Evolutionary conservation across 192 early-diverging fungal genomes (phyloP), one percentile per base, ranked within the genome.

Genomic region (Piromyces sp.): DNA sequence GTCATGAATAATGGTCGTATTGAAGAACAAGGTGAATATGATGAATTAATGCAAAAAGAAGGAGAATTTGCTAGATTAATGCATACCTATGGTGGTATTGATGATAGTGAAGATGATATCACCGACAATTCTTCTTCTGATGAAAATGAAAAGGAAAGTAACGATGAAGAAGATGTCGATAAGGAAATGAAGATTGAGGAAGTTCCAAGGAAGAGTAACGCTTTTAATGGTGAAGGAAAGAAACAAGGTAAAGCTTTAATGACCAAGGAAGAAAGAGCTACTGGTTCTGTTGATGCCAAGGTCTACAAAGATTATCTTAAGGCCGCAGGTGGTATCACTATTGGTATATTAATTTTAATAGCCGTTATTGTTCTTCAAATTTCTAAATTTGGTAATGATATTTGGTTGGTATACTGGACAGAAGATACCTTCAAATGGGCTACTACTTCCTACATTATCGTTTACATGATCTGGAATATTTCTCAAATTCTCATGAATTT

Each of bases 1-100:
- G 88, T 91, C 80, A 78, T 93, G 15, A 81, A 84, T 17, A 85
- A 87, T 33, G 92, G 92, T 29, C 33, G 80, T 26, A 79, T 89
- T 2, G 78, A 36, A 26, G 81, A 82, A 33, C 30, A 30, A 30
- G 81, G 30, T 37, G 81, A 79, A 3, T 81, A 30, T 40, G 30
- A 30, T 7, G 33, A 30, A 81, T 30, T 31, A 30, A 28, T 79
- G 79, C 79, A 79, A n/a, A 30, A 68, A 42, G 3, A 58, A 79
- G 40, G 80, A 79, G 83, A 82, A n/a, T 30, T 40, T 81, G 81
- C 81, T 79, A 17, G 81, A 79, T 81, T 81, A 79, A 79, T 42
- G 51, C 81, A 28, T 30, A 81, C 29, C 14, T 40, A 81, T 68
- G 51, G 51, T 68, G 51, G 51, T 68, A 68, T 68, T 68, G 26